These are phyloP conservation scores for Cladosporium sp. DNA, from an alignment of 2,329 filamentous ascomycete genomes.

Conservation along the genomic window DNA sequence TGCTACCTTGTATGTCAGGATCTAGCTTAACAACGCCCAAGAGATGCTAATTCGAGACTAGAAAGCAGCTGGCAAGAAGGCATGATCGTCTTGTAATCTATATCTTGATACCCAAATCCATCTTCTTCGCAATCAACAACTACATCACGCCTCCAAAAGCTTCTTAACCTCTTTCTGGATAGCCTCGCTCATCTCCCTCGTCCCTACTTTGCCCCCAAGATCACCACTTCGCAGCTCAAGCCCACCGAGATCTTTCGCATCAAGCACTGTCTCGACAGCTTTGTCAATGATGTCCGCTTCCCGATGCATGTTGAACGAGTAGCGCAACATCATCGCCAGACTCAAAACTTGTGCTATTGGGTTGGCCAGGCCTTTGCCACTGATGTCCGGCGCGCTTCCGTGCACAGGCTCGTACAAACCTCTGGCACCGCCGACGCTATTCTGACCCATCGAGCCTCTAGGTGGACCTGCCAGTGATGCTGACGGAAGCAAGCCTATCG, in stretches of 20 bases:
- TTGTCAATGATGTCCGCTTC: slow-evolving; percentile 50
- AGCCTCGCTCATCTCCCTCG: slow-evolving; percentile 47
- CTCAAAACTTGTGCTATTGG: slow-evolving; percentile 36
- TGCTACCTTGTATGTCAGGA: slow-evolving; percentile 66
- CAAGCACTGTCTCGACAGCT: slow-evolving; percentile 53
- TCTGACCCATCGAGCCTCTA: slow-evolving; percentile 28
- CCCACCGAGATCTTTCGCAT: slow-evolving; percentile 54
- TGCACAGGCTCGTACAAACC: slow-evolving; percentile 38
- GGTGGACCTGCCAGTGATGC: slow-evolving; percentile 38
- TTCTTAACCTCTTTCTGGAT: slow-evolving; percentile 33
- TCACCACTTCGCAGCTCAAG: slow-evolving; percentile 55
- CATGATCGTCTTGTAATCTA: slow-evolving; percentile 18
- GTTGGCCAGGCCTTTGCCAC: slow-evolving; percentile 37
- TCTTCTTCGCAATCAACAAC: background rate
- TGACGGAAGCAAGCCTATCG: slow-evolving; percentile 48
- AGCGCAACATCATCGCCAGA: slow-evolving; percentile 39
- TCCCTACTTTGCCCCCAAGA: slow-evolving; percentile 51
- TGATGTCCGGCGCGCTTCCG: slow-evolving; percentile 37
- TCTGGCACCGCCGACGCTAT: slow-evolving; percentile 44
- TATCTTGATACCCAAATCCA: slow-evolving; percentile 3
- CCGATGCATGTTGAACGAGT: slow-evolving; percentile 36
- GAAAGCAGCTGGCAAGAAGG: slow-evolving; percentile 33
- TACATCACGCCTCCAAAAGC: slow-evolving; percentile 23
- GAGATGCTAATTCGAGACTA: slow-evolving; percentile 8
- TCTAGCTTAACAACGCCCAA: no score